Base-by-base conservation (phyloP, 257 asterid species). In the Forsythia suspensa region DNA sequence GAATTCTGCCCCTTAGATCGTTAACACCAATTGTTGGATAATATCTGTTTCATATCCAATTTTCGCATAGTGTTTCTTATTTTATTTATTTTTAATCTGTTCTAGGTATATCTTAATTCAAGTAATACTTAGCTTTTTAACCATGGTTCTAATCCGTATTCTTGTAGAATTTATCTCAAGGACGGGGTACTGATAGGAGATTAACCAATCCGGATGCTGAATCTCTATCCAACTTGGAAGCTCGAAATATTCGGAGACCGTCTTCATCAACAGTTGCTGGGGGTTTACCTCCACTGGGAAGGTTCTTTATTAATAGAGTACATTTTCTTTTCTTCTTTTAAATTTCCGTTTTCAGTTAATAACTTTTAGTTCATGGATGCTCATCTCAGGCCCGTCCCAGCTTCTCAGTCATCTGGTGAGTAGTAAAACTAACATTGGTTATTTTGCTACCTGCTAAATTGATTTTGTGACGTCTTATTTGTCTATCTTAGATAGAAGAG, bases 231-330 rank as follows among this genome's bases (percentile, higher is more conserved):
- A 89, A 77, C 83, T 24, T 87, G 77, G 99, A 95, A 44, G 67
- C 86, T 77, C 87, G 96, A 82, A 93, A 87, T 76, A 76, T 41
- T 74, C 88, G 97, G 85, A 90, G 92, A 83, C 89, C 97, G 72
- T 85, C 96, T 24, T 82, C 97, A 4, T 87, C 97, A 48, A 88
- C 99, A 68, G 92, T 92, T 80, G 98, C 89, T 24, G 98, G 99
- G 76, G 98, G 98, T 76, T 80, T 95, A 82, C 97, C 99, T 88
- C 98, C 97, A 71, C 68, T 95, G 48, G 97, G 96, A 94, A 92
- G 99, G 98, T 96, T 55, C 6, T 36, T 82, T 55, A 68, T 41
- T 85, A 75, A 82, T 69, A 68, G 41, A 34, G n/a, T 12, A 41
- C 70, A 42, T 76, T 15, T 24, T 42, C 20, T 15, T 43, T 46